Evolutionary conservation across 192 early-diverging fungal genomes (phyloP), one percentile per base, ranked within the genome.

Genomic region (Backusella mclennaniae): DNA sequence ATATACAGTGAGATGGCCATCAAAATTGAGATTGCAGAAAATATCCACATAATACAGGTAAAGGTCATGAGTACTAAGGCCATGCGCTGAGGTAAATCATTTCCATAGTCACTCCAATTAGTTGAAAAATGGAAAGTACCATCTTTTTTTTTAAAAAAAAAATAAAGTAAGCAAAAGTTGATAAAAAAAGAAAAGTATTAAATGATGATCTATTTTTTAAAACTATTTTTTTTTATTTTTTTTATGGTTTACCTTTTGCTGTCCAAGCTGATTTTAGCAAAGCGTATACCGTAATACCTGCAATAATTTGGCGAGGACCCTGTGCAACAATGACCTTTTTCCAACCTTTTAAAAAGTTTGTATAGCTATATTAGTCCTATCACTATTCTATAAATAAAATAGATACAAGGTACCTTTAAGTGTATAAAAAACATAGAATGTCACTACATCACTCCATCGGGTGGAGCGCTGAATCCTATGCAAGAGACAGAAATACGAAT

Each of bases 361-460:
- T 46, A 31, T 7, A n/a, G 44, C 9, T 35, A 69, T 52, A 79
- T 38, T 69, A 21, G 19, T 52, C 15, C 17, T 56, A 14, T 33
- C 38, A 19, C 38, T 73, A 14, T 59, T 19, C 23, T 52, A 23
- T 42, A 44, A 39, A 72, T 21, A 59, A 41, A 53, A 23, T 52
- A 74, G 23, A 31, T 6, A 67, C 35, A 31, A 73, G 77, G 67
- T 85, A 89, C 93, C 91, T 83, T 92, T 90, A 73, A 96, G 90
- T n/a, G 87, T 85, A 80, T 96, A 96, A 76, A 93, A 96, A n/a
- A 94, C 91, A 83, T 88, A 96, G 77, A 95, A 96, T 7, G 94
- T 93, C 3, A 95, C 29, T 2, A 86, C 77, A 66, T 96, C 95
- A 23, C 85, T 85, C 8, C 72, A 69, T 81, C 87, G 92, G n/a